These are phyloP conservation scores for Mycena olivaceomarginata DNA, from an alignment of 768 basidiomycete genomes.

Conservation along the genomic window DNA sequence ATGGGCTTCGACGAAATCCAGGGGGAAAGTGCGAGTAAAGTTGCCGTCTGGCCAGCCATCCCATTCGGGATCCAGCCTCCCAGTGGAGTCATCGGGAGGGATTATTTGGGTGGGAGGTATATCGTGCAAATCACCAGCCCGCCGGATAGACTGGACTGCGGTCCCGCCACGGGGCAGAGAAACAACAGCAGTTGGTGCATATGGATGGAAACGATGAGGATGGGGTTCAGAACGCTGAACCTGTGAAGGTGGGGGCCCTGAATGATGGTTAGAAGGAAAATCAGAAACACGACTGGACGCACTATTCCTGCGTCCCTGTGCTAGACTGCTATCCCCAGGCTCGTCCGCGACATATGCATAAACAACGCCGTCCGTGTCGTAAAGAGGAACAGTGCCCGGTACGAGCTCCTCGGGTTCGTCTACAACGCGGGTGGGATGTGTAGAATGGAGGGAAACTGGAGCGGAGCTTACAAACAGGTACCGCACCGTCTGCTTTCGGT, in stretches of 20 bases:
- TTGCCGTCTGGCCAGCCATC: too few relatives aligned
- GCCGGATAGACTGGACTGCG: not conserved
- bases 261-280: not conserved
- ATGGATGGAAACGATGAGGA: not conserved
- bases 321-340: not conserved
- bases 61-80: too few relatives aligned
- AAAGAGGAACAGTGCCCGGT: not conserved
- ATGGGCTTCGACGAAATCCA: too few relatives aligned
- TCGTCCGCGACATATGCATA: slow-evolving; percentile 12
- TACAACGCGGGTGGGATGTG: not conserved
- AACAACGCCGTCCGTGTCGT: not conserved
- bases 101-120: too few relatives aligned
- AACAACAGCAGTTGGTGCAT: not conserved
- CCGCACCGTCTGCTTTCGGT: too few relatives aligned
- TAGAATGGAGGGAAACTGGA: too few relatives aligned
- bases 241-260: not conserved
- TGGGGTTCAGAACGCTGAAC: not conserved
- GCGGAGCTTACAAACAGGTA: too few relatives aligned
- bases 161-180: not conserved
- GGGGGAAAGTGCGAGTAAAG: too few relatives aligned
- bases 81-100: too few relatives aligned
- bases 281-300: not conserved
- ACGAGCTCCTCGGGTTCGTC: not conserved
- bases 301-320: not conserved
- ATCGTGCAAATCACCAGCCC: too few relatives aligned